These are phyloP conservation scores for Fusarium setosum DNA, from an alignment of 2,329 filamentous ascomycete species.

Conservation along the genomic window DNA sequence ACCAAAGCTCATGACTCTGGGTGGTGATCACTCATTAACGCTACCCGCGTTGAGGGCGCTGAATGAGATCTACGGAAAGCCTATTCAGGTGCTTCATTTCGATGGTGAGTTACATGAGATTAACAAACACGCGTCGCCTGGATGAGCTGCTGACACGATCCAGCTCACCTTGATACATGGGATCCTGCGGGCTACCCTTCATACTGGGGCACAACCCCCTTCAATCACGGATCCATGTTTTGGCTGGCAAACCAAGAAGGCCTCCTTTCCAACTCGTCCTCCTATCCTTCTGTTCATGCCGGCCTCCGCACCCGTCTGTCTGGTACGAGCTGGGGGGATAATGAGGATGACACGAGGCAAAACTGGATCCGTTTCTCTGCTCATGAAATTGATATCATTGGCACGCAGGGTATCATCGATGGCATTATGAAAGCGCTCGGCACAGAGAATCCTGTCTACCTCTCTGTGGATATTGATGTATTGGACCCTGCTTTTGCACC, in stretches of 20 bases:
- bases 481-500: slow-evolving; percentile 75
- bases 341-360: slow-evolving; percentile 79
- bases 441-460: slow-evolving; percentile 80
- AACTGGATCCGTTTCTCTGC: slow-evolving; percentile 83
- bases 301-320: slow-evolving; percentile 83
- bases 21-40: slow-evolving; percentile 79
- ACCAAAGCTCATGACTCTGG: slow-evolving; percentile 74
- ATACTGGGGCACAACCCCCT: slow-evolving; percentile 73
- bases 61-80: slow-evolving; percentile 68
- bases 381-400: slow-evolving; percentile 85
- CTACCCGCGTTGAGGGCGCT: slow-evolving; percentile 77
- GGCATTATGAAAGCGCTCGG: slow-evolving; percentile 78
- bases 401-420: slow-evolving; percentile 74
- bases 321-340: slow-evolving; percentile 72
- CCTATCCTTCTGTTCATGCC: slow-evolving; percentile 81
- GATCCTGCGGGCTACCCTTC: slow-evolving; percentile 83
- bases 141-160: no score
- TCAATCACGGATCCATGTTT: slow-evolving; percentile 93
- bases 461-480: slow-evolving; percentile 85
- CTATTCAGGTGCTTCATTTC: slow-evolving; percentile 79
- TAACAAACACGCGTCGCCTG: no score
- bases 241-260: slow-evolving; percentile 87
- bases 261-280: slow-evolving; percentile 75
- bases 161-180: slow-evolving; percentile 84
- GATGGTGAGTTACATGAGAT: slow-evolving; percentile 58